phyloP scores from a whole-genome alignment of 257 asterid genomes.

The Lycium ferocissimum region DNA sequence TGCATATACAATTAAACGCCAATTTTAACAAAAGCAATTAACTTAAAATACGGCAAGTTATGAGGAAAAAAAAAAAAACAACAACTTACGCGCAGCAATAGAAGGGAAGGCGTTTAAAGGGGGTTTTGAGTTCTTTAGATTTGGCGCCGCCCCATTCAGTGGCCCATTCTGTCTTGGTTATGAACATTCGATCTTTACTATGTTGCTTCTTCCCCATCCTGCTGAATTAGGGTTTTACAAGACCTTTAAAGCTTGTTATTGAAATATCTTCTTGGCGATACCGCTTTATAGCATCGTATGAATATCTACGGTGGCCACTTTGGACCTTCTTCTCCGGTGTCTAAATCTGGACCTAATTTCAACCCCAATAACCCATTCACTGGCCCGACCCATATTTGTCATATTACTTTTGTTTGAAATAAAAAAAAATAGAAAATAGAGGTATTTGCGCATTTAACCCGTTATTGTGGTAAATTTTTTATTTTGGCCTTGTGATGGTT shows the following conservation, averaged over 20 bases:
- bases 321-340: constrained; percentile 20
- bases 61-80: too few species aligned
- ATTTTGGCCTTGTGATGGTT: too few species aligned
- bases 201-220: constrained; percentile 98
- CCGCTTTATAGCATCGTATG: neutral
- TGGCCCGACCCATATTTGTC: neutral
- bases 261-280: neutral
- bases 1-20: constrained; percentile 43
- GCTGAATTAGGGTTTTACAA: constrained; percentile 4
- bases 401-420: neutral
- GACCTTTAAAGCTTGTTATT: neutral
- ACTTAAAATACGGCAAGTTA: neutral
- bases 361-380: neutral
- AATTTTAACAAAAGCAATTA: neutral
- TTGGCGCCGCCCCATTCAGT: constrained; percentile 99
- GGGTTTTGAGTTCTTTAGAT: constrained; percentile 80
- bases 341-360: neutral
- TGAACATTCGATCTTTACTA: constrained; percentile 94
- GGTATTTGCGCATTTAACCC: too few species aligned
- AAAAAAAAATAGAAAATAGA: too few species aligned
- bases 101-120: constrained; percentile 92
- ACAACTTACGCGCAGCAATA: constrained; percentile 91
- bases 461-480: too few species aligned
- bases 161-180: constrained; percentile 99
- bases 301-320: neutral